Base-by-base conservation (phyloP, 306 rosid species). In the Dryas octopetala region DNA sequence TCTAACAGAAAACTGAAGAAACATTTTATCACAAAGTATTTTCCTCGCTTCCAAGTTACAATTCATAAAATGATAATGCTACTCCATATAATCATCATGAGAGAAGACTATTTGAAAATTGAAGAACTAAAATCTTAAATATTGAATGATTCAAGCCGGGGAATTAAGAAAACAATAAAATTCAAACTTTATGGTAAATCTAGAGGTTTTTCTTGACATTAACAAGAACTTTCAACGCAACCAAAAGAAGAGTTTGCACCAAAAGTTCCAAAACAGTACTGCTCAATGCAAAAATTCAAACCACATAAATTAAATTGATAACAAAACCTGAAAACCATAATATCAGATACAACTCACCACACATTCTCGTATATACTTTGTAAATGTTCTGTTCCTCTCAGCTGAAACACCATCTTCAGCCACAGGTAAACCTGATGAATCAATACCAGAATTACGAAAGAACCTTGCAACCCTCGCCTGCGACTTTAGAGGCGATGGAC, bases 401-500 rank as follows among this genome's bases (percentile, higher is more conserved):
- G 84, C 90, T 46, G 92, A 84, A 79, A 89, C 81, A 63, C 86
- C 89, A 72, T 83, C 81, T 68, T 81, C 93, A 60, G 75, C 78
- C 57, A 74, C 89, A 1, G 90, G 93, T 67, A 90, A 72, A 82
- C 79, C 84, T 54, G 85, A 41, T 58, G 82, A 62, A 46, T 90
- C 91, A 73, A 92, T 83, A 75, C 97, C 97, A 53, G 97, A 87
- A 61, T 74, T 79, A 40, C 86, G 81, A 76, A 76, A 92, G 79
- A 87, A 95, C 74, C 96, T 81, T 4, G 89, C 81, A 76, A 79
- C 85, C 85, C 99, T 86, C 14, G 89, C 92, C 68, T 66, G 77
- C n/a, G 93, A 88, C 85, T 95, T 92, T 75, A 92, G 40, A 0
- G 81, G 92, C 0, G 97, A 92, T 3, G 99, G 93, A 72, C 85